Evolutionary conservation across 495 filamentous ascomycete genomes (phyloP), one percentile per base, ranked within the genome.

Genomic region (Penicillium coprophilum): DNA sequence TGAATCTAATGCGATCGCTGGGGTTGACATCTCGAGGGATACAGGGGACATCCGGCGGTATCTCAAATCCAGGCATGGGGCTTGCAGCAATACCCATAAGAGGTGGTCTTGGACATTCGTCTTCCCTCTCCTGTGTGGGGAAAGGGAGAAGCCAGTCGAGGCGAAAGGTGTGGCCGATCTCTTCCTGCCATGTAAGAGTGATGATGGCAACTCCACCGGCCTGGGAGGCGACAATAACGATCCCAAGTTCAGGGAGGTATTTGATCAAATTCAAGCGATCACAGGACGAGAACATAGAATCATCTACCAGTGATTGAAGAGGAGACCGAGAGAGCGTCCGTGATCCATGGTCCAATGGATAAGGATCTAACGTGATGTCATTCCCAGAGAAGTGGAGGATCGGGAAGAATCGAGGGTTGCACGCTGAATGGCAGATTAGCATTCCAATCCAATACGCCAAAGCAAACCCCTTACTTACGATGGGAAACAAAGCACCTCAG

Each of bases 181-280:
- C 52, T 36, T 73, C 53, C 38, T 71, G 66, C 57, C 77, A 67
- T 3, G 89, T 93, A 27, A 93, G 75, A 1, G 87, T 83, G 34
- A 96, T 73, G 3, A 97, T 72, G 1, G 82, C 88, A 10, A 87
- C 90, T 10, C 87, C 82, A 15, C 94, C 94, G 49, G 79, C 82
- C 44, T 89, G 82, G 5, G 86, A 87, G 7, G 83, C 92, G 0
- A 86, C 80, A 9, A 92, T 72, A 4, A 96, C 82, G 28, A 97
- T 74, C 6, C 84, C 88, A 17, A 95, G 78, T 55, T 94, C 88
- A 0, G 89, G 89, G 24, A 97, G 82, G 52, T 89, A 82, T 23
- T 84, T 72, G 6, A 87, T 71, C 83, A 93, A 88, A 71, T 88
- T 90, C 24, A 96, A 75, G 5, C 93, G 87, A 63, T 92, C 82